phyloP scores from a whole-genome alignment of 2,329 filamentous ascomycete species.

The Nothophaeocryptopus gaeumannii region DNA sequence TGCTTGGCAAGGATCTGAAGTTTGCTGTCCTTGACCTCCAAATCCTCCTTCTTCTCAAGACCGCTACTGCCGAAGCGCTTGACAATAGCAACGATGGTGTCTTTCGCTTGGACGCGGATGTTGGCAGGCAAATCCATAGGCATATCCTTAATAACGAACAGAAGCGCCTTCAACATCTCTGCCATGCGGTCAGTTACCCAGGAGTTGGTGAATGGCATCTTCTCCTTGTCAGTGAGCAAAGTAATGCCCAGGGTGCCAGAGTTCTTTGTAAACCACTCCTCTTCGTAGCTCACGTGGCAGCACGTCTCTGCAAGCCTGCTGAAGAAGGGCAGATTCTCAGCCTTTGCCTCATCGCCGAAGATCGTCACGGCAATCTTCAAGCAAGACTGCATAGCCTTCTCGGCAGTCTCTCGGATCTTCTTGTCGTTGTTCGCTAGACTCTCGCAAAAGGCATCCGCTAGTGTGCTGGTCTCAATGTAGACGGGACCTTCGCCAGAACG shows the following conservation, averaged over 20 bases:
- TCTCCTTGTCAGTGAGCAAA: slow-evolving; percentile 78
- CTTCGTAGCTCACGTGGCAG: slow-evolving; percentile 91
- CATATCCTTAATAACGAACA: slow-evolving; percentile 98
- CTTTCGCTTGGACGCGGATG: slow-evolving; percentile 77
- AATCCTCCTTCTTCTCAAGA: slow-evolving; percentile 70
- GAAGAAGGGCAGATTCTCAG: slow-evolving; percentile 80
- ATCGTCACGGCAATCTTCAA: slow-evolving; percentile 74
- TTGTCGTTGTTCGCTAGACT: slow-evolving; percentile 81
- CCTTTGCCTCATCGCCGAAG: slow-evolving; percentile 66
- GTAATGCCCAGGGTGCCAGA: slow-evolving; percentile 89
- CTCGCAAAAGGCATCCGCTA: slow-evolving; percentile 87
- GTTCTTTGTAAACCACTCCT: slow-evolving; percentile 98
- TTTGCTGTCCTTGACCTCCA: slow-evolving; percentile 63
- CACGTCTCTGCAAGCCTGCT: slow-evolving; percentile 76
- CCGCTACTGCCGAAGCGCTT: slow-evolving; percentile 75
- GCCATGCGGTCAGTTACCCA: slow-evolving; percentile 83
- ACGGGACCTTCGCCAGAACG: slow-evolving; percentile 82
- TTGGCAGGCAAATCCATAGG: slow-evolving; percentile 88
- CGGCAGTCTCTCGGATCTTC: slow-evolving; percentile 77
- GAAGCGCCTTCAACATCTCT: slow-evolving; percentile 84
- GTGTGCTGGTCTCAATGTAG: slow-evolving; percentile 77
- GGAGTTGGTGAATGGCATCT: slow-evolving; percentile 75
- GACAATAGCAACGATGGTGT: slow-evolving; percentile 71
- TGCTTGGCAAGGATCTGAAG: slow-evolving; percentile 76
- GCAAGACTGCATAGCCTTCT: slow-evolving; percentile 73